A percentile compares a stretch with the other conserved stretches of the same genome.
phyloP scores from a whole-genome alignment of 208 protist genomes.

The Leptomonas pyrrhocoris region DNA sequence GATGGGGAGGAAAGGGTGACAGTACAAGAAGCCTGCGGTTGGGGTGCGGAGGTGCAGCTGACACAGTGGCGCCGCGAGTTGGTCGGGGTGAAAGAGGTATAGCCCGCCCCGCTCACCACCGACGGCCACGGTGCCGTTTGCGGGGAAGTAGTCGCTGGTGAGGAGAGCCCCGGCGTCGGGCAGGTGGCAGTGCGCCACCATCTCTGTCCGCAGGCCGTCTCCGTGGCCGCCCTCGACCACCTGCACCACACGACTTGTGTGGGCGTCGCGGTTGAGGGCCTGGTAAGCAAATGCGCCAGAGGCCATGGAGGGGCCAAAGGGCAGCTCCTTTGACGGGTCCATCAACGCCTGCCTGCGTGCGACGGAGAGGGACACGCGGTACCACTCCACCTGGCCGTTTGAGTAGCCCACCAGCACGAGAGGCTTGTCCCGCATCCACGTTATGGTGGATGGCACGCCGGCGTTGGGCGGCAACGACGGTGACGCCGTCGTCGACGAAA shows the following conservation, averaged over 20 bases:
- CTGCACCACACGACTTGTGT: conserved; percentile 20
- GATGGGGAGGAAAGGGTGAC: conserved; percentile 77
- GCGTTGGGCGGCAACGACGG: not conserved
- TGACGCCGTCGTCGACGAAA: not conserved
- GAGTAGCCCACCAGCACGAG: conserved; percentile 82
- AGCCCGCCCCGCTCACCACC: conserved; percentile 47
- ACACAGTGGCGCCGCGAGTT: conserved; percentile 49
- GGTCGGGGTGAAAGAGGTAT: conserved; percentile 60
- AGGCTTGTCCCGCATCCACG: conserved; percentile 82
- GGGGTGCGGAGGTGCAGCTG: conserved; percentile 33
- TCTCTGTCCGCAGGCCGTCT: conserved; percentile 40
- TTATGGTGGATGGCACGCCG: conserved; percentile 72
- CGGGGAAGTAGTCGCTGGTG: conserved; percentile 76
- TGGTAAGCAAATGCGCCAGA: conserved; percentile 30
- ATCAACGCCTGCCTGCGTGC: conserved; percentile 33
- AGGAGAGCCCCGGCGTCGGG: conserved; percentile 56
- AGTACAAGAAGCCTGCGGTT: conserved; percentile 62
- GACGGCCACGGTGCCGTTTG: conserved; percentile 62
- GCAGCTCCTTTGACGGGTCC: conserved; percentile 26
- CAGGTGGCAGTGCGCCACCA: conserved; percentile 38
- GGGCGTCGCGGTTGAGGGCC: conserved; percentile 30
- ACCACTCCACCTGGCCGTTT: conserved; percentile 77
- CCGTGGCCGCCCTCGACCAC: conserved; percentile 38
- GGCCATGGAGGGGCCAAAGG: conserved; percentile 23
- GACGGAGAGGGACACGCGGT: conserved; percentile 51